Percentiles rank a stretch among this genome's conserved stretches.
phyloP scores from a whole-genome alignment of 768 basidiomycete genomes.

The Russula sp. region DNA sequence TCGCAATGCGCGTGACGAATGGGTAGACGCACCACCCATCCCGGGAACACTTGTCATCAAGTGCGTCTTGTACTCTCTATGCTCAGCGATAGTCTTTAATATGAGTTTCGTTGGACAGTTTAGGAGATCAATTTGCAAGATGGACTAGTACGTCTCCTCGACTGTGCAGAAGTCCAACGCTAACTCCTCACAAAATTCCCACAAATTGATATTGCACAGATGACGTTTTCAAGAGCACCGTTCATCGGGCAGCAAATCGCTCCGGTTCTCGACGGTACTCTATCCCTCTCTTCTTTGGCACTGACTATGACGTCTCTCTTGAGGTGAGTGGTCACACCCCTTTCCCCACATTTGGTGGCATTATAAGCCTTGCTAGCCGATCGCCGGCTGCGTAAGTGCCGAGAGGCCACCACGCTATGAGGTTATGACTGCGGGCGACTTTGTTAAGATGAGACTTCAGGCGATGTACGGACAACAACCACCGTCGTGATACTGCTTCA shows the following conservation, averaged over 20 bases:
- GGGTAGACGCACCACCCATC: conserved; percentile 80
- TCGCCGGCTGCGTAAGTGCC: conserved; percentile 42
- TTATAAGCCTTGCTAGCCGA: conserved; percentile 31
- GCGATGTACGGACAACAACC: conserved; percentile 55
- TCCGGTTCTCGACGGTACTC: conserved; percentile 72
- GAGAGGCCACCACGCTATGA: conserved; percentile 68
- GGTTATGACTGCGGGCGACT: conserved; percentile 77
- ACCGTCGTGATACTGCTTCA: conserved; percentile 8
- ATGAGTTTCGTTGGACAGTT: conserved; percentile 38
- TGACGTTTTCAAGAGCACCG: conserved; percentile 85
- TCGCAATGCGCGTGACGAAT: conserved; percentile 67
- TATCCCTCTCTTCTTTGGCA: conserved; percentile 88
- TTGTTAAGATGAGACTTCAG: conserved; percentile 72
- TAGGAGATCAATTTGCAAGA: conserved; percentile 84
- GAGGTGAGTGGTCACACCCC: conserved; percentile 48
- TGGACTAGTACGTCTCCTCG: conserved; percentile 71
- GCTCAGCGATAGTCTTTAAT: conserved; percentile 29
- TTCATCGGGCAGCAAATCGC: conserved; percentile 81
- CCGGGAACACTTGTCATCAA: conserved; percentile 84
- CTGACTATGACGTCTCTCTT: conserved; percentile 78
- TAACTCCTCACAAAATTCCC: too few relatives aligned
- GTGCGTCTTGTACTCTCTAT: conserved; percentile 40
- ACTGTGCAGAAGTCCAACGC: not conserved
- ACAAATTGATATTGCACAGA: conserved; percentile 45
- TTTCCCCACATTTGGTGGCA: not conserved